Base-by-base conservation (phyloP, 345 rosid genomes). In the Euclidium syriacum region DNA sequence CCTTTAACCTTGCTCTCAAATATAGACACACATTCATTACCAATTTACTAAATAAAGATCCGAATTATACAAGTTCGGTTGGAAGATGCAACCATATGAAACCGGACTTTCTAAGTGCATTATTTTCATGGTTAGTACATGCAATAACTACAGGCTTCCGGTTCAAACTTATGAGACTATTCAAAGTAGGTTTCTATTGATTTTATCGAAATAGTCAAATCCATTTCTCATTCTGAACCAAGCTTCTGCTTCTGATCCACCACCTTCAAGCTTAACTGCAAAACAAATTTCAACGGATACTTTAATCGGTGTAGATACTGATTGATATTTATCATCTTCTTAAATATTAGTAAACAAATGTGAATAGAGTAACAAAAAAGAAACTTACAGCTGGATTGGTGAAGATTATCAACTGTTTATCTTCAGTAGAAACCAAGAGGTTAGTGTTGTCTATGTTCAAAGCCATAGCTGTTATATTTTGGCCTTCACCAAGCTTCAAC, bases 361-460 rank as follows among this genome's bases (percentile, higher is more conserved):
- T 9, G 16, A 47, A 57, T 24, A 15, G 29, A 43, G 29, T 22
- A 59, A 18, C 39, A 70, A 52, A n/a, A n/a, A n/a, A n/a, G n/a
- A n/a, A 52, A 82, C 94, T 82, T 79, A 94, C 99, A 35, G 88
- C 78, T 68, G 97, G 97, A 73, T 90, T 81, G 0, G 97, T 87
- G 88, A 83, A 94, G 73, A 94, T 75, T 42, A 87, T 80, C 84
- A 94, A 65, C 78, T 90, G 95, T 70, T 79, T 87, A 72, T 92
- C 91, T 18, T 76, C 79, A 30, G 99, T 90, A 44, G 97, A 85
- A 52, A 90, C 90, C 70, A 94, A 69, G 53, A 94, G 95, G 75
- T 94, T 90, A 41, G 96, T 89, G 77, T 83, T 87, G 73, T 90
- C 96, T 57, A 49, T 73, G 80, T 70, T 87, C 29, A 90, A 75